These are phyloP conservation scores for Colletotrichum paranaense DNA, from an alignment of 2,329 filamentous ascomycete genomes.

Conservation along the genomic window DNA sequence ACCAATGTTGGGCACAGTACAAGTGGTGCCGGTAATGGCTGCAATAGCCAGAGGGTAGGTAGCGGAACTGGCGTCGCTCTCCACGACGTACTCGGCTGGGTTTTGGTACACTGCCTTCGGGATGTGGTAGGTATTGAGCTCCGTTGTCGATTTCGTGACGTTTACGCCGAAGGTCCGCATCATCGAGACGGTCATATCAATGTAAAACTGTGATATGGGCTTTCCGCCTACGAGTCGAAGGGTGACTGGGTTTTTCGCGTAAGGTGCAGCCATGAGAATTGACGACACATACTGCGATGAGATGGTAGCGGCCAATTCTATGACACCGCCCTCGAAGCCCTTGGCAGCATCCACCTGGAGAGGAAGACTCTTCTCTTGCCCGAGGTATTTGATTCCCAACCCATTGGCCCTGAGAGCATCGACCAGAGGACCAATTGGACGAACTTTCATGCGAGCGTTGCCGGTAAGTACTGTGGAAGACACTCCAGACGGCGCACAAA, in stretches of 20 bases:
- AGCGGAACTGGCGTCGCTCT: constrained; percentile 97
- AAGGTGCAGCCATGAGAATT: constrained; percentile 95
- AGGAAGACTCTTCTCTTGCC: constrained; percentile 85
- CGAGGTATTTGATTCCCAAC: constrained; percentile 86
- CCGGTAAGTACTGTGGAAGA: constrained; percentile 86
- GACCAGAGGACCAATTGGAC: constrained; percentile 92
- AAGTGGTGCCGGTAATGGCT: constrained; percentile 94
- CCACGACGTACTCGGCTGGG: constrained; percentile 86
- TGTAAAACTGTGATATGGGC: constrained; percentile 96
- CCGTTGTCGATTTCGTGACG: constrained; percentile 79
- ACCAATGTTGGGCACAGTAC: constrained; percentile 96
- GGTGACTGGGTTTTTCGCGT: constrained; percentile 93
- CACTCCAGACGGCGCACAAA: constrained; percentile 76
- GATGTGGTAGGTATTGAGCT: constrained; percentile 93
- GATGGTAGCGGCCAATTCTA: constrained; percentile 92
- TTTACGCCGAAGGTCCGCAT: constrained; percentile 91
- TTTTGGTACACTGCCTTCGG: constrained; percentile 87
- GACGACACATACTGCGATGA: constrained; percentile 99
- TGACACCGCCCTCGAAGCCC: constrained; percentile 86
- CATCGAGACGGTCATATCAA: constrained; percentile 99
- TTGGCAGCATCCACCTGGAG: constrained; percentile 84
- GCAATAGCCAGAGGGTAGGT: constrained; percentile 96
- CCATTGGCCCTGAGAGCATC: constrained; percentile 90
- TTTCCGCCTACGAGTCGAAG: constrained; percentile 93
- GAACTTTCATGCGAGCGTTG: constrained; percentile 95